Evolutionary conservation across 352 stramenopile genomes (phyloP).

Genomic region (Pythium dissimile): DNA sequence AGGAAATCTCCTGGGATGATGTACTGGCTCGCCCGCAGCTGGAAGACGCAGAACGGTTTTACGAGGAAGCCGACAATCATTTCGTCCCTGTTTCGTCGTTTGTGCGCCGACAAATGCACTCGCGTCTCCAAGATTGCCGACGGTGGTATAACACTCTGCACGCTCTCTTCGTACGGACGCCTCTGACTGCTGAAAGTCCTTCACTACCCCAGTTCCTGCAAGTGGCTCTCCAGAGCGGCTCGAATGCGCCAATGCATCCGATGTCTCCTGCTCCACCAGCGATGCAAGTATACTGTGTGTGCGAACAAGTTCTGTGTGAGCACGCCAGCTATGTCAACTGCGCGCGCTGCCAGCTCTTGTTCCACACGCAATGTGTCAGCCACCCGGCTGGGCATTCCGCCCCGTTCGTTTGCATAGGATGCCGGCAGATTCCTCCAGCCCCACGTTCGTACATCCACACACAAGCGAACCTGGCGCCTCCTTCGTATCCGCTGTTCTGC

Average conservation of each 20-base stretch:
- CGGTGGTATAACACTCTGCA: slow-evolving; percentile 56
- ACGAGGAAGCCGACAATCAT: slow-evolving; percentile 44
- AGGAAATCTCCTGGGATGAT: slow-evolving; percentile 18
- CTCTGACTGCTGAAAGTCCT: slow-evolving; percentile 25
- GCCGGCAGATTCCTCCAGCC: slow-evolving; percentile 6
- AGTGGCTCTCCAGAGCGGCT: slow-evolving; percentile 30
- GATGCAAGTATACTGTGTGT: slow-evolving; percentile 59
- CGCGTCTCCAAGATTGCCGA: slow-evolving; percentile 59
- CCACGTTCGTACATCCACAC: slow-evolving; percentile 5
- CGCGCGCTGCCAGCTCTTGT: slow-evolving; percentile 42
- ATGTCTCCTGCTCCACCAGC: slow-evolving; percentile 1
- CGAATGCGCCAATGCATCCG: slow-evolving; percentile 21
- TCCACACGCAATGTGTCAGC: slow-evolving; percentile 58
- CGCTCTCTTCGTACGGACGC: slow-evolving; percentile 51
- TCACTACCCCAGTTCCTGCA: slow-evolving; percentile 44
- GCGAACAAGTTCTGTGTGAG: slow-evolving; percentile 61
- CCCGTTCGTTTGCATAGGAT: slow-evolving; percentile 26
- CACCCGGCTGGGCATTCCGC: background rate
- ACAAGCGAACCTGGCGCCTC: slow-evolving; percentile 1
- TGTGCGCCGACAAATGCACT: slow-evolving; percentile 56
- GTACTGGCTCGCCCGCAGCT: slow-evolving; percentile 31
- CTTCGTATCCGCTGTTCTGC: slow-evolving; percentile 50
- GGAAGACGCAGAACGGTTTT: slow-evolving; percentile 48
- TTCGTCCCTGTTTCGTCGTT: slow-evolving; percentile 65
- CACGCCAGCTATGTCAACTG: slow-evolving; percentile 48